phyloP scores from a whole-genome alignment of 228 moss, liverwort and hornwort species.

The Sphagnum magellanicum region DNA sequence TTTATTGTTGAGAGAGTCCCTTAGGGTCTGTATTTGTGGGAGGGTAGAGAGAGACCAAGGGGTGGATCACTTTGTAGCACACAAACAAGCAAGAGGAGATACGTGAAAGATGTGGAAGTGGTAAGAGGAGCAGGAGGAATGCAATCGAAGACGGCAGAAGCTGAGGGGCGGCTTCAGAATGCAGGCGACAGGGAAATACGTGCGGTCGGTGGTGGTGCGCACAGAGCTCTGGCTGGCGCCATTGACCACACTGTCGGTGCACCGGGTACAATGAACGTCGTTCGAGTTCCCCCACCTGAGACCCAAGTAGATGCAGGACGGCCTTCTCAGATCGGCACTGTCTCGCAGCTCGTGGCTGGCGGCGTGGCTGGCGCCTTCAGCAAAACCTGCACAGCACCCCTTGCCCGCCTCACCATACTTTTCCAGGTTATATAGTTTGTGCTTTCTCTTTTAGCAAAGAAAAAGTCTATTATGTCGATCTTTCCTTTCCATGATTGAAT shows the following conservation, averaged over 20 bases:
- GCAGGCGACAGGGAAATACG: slow-evolving; percentile 60
- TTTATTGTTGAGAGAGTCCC: no score
- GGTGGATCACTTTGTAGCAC: no score
- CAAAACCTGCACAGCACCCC: slow-evolving; percentile 97
- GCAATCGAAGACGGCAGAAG: slow-evolving; percentile 60
- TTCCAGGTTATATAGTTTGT: slow-evolving; percentile 55
- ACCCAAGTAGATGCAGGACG: slow-evolving; percentile 52
- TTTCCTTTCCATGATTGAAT: no score
- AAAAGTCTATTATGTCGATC: no score
- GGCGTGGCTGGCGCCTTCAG: slow-evolving; percentile 95
- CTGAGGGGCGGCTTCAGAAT: slow-evolving; percentile 33
- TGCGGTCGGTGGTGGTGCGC: slow-evolving; percentile 62
- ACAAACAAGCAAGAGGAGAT: no score
- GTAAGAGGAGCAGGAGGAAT: slow-evolving; percentile 45
- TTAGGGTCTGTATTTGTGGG: no score
- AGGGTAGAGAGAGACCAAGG: no score
- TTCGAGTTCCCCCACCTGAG: slow-evolving; percentile 42
- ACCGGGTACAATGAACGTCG: slow-evolving; percentile 43
- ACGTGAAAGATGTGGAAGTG: slow-evolving; percentile 26
- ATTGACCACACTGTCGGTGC: slow-evolving; percentile 54
- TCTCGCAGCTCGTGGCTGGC: slow-evolving; percentile 80
- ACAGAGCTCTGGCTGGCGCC: slow-evolving; percentile 77
- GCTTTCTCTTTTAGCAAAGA: no score
- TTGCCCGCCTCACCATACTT: slow-evolving; percentile 94
- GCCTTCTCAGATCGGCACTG: slow-evolving; percentile 84